phyloP scores from a whole-genome alignment of 768 basidiomycete species.

The Mycena vulgaris region DNA sequence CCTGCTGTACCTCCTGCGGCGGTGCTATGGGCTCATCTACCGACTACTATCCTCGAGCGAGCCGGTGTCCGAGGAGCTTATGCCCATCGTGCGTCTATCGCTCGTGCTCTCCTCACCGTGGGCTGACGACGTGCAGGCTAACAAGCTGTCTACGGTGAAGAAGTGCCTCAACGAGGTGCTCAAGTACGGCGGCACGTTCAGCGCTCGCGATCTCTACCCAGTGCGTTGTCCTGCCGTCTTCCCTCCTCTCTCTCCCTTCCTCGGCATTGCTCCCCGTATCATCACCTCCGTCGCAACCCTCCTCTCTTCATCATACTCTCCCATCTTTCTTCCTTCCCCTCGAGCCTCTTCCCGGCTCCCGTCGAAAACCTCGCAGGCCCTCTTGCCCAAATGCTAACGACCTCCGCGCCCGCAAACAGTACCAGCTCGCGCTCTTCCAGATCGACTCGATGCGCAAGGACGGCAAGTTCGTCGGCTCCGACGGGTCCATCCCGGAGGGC shows the following conservation, averaged over 20 bases:
- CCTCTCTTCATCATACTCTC: neutral
- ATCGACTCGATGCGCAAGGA: conserved; percentile 95
- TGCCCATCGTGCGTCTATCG: conserved; percentile 81
- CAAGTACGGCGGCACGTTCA: conserved; percentile 96
- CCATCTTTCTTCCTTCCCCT: neutral
- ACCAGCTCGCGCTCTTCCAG: conserved; percentile 95
- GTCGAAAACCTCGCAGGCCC: neutral
- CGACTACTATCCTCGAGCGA: conserved; percentile 93
- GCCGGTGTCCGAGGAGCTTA: conserved; percentile 97
- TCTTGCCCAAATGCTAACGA: neutral
- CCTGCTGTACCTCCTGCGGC: conserved; percentile 89
- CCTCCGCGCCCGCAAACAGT: conserved; percentile 60
- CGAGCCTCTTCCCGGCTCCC: neutral
- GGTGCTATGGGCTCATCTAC: conserved; percentile 98
- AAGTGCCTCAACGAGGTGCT: conserved; percentile 96
- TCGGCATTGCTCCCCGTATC: neutral
- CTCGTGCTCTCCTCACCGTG: neutral
- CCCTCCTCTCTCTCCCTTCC: neutral
- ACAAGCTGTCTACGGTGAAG: conserved; percentile 96
- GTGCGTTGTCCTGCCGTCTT: conserved; percentile 60
- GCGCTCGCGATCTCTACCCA: conserved; percentile 92
- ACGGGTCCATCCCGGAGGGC: conserved; percentile 94
- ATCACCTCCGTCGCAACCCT: no score
- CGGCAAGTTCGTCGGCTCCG: conserved; percentile 91
- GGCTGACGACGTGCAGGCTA: conserved; percentile 70